Evolutionary conservation across 768 basidiomycete genomes (phyloP).

Genomic region (Dentipellis fragilis): DNA sequence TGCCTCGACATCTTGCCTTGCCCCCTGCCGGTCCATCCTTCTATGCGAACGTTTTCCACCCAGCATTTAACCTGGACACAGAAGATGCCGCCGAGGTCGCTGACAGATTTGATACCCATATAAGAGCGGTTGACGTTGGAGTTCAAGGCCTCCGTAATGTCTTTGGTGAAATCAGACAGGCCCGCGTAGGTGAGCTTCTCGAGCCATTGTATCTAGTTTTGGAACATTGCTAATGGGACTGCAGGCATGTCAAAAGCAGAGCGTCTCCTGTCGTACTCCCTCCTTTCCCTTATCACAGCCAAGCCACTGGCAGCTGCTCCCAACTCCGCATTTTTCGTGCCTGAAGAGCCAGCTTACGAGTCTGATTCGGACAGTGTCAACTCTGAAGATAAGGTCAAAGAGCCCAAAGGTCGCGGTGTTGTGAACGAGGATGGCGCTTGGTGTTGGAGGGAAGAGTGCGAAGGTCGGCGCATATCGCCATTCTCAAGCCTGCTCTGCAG

Average conservation of each 20-base stretch:
- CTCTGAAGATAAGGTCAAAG: conserved; percentile 7
- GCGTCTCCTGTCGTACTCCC: conserved; percentile 59
- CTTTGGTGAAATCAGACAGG: conserved; percentile 54
- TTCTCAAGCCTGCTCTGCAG: background rate
- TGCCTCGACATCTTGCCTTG: conserved; percentile 49
- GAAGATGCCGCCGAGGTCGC: conserved; percentile 56
- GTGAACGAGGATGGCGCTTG: conserved; percentile 69
- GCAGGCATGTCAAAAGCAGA: conserved; percentile 78
- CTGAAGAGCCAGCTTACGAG: conserved; percentile 25
- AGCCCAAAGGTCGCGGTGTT: conserved; percentile 38
- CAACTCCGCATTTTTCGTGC: conserved; percentile 23
- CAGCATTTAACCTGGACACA: conserved; percentile 71
- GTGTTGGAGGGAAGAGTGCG: conserved; percentile 79
- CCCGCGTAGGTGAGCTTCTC: conserved; percentile 45
- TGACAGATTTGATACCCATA: conserved; percentile 56
- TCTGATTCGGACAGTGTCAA: conserved; percentile 24
- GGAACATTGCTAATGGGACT: background rate
- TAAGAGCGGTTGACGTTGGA: conserved; percentile 55
- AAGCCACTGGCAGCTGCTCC: conserved; percentile 45
- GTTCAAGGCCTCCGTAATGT: conserved; percentile 57
- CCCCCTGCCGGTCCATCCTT: conserved; percentile 67
- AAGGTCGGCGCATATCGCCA: conserved; percentile 30
- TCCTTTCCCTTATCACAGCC: conserved; percentile 67
- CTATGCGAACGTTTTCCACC: conserved; percentile 74
- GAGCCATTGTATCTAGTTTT: background rate